A percentile compares a stretch with the other conserved stretches of the same genome.
Evolutionary conservation across 495 filamentous ascomycete species (phyloP).

Genomic region (Neohortaea acidophila): DNA sequence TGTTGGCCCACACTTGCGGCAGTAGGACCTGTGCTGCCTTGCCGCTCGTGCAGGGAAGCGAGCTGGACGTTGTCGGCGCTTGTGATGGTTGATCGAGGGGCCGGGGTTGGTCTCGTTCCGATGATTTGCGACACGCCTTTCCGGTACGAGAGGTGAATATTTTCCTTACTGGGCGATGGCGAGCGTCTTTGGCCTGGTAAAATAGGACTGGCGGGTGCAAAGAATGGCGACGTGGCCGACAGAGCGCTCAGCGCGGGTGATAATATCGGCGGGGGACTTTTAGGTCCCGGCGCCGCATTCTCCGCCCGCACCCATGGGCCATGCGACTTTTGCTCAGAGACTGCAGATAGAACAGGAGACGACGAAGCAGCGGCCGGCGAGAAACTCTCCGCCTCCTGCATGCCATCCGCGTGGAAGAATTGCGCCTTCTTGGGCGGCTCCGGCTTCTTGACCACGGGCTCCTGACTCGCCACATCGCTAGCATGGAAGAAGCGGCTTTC

Average conservation of each 20-base stretch:
- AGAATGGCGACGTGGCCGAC: slow-evolving; percentile 16
- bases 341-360: slow-evolving; percentile 16
- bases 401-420: slow-evolving; percentile 29
- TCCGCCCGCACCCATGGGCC: slow-evolving; percentile 13
- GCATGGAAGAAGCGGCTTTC: slow-evolving; percentile 29
- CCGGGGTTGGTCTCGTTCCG: slow-evolving; percentile 11
- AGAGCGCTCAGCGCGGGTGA: slow-evolving; percentile 20
- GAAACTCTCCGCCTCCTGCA: slow-evolving; percentile 8
- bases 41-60: neutral
- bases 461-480: slow-evolving; percentile 18
- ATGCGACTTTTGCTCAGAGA: slow-evolving; percentile 9
- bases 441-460: slow-evolving; percentile 11
- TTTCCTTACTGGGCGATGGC: slow-evolving; percentile 26
- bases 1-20: slow-evolving; percentile 1
- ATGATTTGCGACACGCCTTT: slow-evolving; percentile 30
- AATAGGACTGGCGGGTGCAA: slow-evolving; percentile 6
- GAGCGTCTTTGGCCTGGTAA: slow-evolving; percentile 13
- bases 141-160: slow-evolving; percentile 28
- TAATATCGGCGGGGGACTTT: slow-evolving; percentile 14
- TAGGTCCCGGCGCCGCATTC: slow-evolving; percentile 1
- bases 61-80: neutral
- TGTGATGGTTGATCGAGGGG: neutral
- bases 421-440: slow-evolving; percentile 21
- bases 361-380: neutral
- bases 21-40: neutral